Percentiles rank a stretch among this genome's conserved stretches.
These are phyloP conservation scores for Botrytis byssoidea DNA, from an alignment of 2,329 filamentous ascomycete genomes.

Conservation along the genomic window DNA sequence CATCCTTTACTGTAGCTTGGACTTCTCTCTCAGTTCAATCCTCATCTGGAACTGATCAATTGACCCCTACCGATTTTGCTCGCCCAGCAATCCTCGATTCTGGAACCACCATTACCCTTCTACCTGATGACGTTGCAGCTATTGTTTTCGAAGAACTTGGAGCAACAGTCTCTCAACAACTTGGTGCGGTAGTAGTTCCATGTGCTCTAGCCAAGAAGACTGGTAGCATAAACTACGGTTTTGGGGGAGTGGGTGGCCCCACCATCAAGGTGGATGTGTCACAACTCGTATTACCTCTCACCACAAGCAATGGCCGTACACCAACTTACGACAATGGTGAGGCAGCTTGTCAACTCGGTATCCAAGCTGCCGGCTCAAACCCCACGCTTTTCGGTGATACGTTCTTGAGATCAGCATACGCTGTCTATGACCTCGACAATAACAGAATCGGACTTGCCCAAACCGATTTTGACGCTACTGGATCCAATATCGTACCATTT, in stretches of 20 bases:
- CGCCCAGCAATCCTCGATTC: slow-evolving; percentile 59
- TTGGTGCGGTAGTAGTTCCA: slow-evolving; percentile 51
- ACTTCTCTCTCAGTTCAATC: slow-evolving; percentile 37
- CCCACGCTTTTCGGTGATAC: slow-evolving; percentile 49
- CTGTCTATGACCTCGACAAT: slow-evolving; percentile 54
- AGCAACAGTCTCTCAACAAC: slow-evolving; percentile 45
- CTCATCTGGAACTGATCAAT: slow-evolving; percentile 42
- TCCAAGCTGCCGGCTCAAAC: slow-evolving; percentile 42
- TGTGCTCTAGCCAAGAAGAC: slow-evolving; percentile 43
- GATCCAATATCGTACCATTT: slow-evolving; percentile 38
- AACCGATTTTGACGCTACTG: slow-evolving; percentile 46
- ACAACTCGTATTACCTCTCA: slow-evolving; percentile 46
- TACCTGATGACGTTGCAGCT: slow-evolving; percentile 56
- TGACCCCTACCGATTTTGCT: slow-evolving; percentile 41
- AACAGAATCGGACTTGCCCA: slow-evolving; percentile 51
- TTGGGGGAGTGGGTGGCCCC: slow-evolving; percentile 46
- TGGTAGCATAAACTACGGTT: slow-evolving; percentile 49
- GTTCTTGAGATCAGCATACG: slow-evolving; percentile 54
- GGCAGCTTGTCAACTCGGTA: slow-evolving; percentile 53
- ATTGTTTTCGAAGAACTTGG: slow-evolving; percentile 47
- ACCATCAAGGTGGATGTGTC: slow-evolving; percentile 47
- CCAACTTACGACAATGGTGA: slow-evolving; percentile 37
- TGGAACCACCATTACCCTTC: slow-evolving; percentile 65
- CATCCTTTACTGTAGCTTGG: slow-evolving; percentile 39
- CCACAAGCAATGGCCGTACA: slow-evolving; percentile 37